These are phyloP conservation scores for Linnemannia zychae DNA, from an alignment of 192 early-diverging fungal genomes.

Conservation along the genomic window DNA sequence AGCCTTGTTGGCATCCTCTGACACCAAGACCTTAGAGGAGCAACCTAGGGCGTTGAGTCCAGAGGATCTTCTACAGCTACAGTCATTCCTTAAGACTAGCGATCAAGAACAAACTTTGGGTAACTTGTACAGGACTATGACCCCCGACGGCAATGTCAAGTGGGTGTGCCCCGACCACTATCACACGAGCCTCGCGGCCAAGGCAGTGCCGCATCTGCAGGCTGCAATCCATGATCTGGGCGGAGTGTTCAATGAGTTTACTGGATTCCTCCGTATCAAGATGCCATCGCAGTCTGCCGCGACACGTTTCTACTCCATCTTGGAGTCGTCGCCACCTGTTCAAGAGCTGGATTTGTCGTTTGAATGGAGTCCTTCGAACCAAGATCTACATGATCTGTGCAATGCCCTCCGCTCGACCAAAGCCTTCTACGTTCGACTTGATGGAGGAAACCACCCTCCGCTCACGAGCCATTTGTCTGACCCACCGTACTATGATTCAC, in stretches of 20 bases:
- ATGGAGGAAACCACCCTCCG: not conserved
- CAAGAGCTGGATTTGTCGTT: conserved; percentile 6
- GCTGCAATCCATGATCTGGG: not conserved
- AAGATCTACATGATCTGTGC: not conserved
- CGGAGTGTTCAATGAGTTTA: not conserved
- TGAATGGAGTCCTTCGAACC: not conserved
- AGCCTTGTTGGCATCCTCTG: no score
- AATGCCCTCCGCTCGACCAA: not conserved
- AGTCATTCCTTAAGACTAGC: not conserved
- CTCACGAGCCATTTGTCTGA: not conserved
- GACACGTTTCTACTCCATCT: not conserved
- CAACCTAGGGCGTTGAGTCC: no score
- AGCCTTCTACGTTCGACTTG: not conserved
- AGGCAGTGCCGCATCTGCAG: not conserved
- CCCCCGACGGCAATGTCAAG: conserved; percentile 14
- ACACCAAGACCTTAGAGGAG: no score
- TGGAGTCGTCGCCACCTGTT: not conserved
- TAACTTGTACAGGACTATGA: conserved; percentile 1
- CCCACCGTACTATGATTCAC: not conserved
- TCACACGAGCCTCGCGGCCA: not conserved
- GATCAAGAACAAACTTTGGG: conserved; percentile 3
- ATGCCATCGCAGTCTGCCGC: not conserved
- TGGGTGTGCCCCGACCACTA: conserved; percentile 32
- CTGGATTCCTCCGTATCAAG: not conserved
- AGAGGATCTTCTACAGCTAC: not conserved